These are phyloP conservation scores for Leccinum barrowsii DNA, from an alignment of 768 basidiomycete genomes.

Conservation along the genomic window DNA sequence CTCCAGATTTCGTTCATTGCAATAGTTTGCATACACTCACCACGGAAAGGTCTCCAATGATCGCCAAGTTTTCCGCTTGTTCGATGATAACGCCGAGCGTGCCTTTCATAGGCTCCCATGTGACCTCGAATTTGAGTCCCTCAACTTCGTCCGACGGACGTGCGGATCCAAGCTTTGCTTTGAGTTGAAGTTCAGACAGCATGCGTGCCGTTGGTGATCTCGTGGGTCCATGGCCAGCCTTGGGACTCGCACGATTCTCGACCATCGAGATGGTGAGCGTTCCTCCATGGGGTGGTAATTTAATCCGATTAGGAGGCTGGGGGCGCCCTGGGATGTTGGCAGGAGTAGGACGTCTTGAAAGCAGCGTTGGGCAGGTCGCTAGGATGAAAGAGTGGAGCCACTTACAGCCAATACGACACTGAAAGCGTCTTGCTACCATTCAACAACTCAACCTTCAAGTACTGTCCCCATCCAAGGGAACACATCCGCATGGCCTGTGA, in stretches of 20 bases:
- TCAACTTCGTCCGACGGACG: conserved; percentile 76
- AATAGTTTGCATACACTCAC: conserved; percentile 41
- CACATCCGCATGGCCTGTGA: conserved; percentile 67
- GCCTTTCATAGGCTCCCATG: conserved; percentile 72
- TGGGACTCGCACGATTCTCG: conserved; percentile 42
- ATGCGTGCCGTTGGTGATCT: conserved; percentile 52
- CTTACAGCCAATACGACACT: conserved; percentile 88
- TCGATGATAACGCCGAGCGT: conserved; percentile 61
- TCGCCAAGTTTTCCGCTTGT: conserved; percentile 42
- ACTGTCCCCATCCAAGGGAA: conserved; percentile 83
- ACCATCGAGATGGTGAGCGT: conserved; percentile 69
- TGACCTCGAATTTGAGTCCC: conserved; percentile 60
- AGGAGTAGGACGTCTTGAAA: conserved; percentile 38
- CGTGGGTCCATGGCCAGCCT: conserved; percentile 42
- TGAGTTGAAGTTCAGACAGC: conserved; percentile 60
- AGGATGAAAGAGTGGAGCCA: conserved; percentile 9
- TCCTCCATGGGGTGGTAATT: conserved; percentile 64
- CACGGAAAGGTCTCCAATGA: conserved; percentile 44
- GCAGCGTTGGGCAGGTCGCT: conserved; percentile 3
- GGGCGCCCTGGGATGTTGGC: conserved; percentile 28
- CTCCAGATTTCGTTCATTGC: background rate
- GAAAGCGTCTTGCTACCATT: conserved; percentile 64
- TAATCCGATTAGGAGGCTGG: conserved; percentile 30
- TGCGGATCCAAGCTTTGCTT: conserved; percentile 51
- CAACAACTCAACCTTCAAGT: conserved; percentile 66